Evolutionary conservation across 2,329 filamentous ascomycete species (phyloP), one percentile per base, ranked within the genome.

Genomic region (Furcasterigmium furcatum): DNA sequence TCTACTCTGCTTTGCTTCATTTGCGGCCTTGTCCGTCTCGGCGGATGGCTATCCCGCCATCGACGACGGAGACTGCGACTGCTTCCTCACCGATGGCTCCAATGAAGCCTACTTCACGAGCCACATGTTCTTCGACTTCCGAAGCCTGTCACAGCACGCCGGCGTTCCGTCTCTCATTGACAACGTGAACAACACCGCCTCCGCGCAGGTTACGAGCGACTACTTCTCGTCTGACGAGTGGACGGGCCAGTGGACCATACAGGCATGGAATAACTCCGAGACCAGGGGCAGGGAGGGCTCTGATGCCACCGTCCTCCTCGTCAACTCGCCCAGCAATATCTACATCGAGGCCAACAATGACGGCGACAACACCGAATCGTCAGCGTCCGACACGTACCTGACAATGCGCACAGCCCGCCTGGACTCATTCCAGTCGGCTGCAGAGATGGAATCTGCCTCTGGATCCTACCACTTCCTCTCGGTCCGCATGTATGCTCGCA

Each of bases 41-140:
- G 45, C 51, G 43, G 12, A 27, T 7, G 24, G 12, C 24, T 27
- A 27, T 27, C 24, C 24, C 24, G 24, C 36, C 7, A 60, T 58
- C 5, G 53, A 62, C 10, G 64, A 68, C 43, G 54, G 59, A 21
- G 55, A 60, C 35, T 79, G 76, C 57, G 62, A 64, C 46, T 78
- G 76, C 55, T 79, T 67, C 52, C 56, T 72, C 41, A 74, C 70
- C 53, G 76, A 77, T 52, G 70, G 65, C 38, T 68, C 65, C 12
- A 63, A 62, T 36, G 56, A 64, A 20, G 55, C 57, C 35, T 77
- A 69, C 59, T 78, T 72, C 53, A 58, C 63, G 16, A 59, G 63
- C 16, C 76, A 75, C 55, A 54, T 58, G 30, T 78, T 79, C 60
- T 74, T 72, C 52, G 75, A 79, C 57, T 79, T 76, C 51, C 63